These are phyloP conservation scores for Mortierella polycephala DNA, from an alignment of 371 early-diverging fungal species.

Conservation along the genomic window DNA sequence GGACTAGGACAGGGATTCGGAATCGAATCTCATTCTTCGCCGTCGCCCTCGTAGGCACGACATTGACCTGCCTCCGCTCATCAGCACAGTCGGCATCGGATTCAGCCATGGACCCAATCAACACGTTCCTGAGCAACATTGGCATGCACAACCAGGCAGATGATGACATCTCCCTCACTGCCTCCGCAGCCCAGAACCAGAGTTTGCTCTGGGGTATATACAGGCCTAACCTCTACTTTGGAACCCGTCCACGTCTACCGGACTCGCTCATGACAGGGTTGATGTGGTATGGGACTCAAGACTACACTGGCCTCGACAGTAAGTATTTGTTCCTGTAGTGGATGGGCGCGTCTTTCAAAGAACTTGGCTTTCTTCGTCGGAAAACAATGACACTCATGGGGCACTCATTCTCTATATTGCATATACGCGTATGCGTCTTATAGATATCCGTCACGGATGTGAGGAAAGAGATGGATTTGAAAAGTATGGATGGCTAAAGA, in stretches of 20 bases:
- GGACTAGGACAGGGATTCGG: conserved; percentile 42
- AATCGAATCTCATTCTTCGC: conserved; percentile 5
- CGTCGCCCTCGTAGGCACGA: conserved; percentile 12
- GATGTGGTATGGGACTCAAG: conserved; percentile 88
- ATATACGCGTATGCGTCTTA: background rate
- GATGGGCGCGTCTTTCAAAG: background rate
- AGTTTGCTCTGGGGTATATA: conserved; percentile 90
- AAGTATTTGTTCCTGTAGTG: conserved; percentile 12
- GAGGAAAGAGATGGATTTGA: conserved; percentile 84
- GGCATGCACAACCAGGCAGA: conserved; percentile 1
- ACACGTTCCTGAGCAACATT: conserved; percentile 34
- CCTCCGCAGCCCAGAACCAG: conserved; percentile 37
- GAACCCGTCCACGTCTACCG: conserved; percentile 83
- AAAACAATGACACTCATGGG: no score
- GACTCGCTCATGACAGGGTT: conserved; percentile 88
- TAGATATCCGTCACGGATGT: conserved; percentile 87
- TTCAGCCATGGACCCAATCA: conserved; percentile 9
- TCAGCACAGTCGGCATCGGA: background rate
- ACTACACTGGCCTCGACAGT: conserved; percentile 68
- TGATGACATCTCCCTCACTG: conserved; percentile 2
- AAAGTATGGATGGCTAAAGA: conserved; percentile 89
- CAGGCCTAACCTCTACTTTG: conserved; percentile 96
- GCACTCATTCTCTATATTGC: background rate
- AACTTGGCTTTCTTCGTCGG: background rate
- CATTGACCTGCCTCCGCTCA: background rate